These are phyloP conservation scores for Coprinopsis strossmayeri DNA, from an alignment of 768 basidiomycete genomes.

Conservation along the genomic window DNA sequence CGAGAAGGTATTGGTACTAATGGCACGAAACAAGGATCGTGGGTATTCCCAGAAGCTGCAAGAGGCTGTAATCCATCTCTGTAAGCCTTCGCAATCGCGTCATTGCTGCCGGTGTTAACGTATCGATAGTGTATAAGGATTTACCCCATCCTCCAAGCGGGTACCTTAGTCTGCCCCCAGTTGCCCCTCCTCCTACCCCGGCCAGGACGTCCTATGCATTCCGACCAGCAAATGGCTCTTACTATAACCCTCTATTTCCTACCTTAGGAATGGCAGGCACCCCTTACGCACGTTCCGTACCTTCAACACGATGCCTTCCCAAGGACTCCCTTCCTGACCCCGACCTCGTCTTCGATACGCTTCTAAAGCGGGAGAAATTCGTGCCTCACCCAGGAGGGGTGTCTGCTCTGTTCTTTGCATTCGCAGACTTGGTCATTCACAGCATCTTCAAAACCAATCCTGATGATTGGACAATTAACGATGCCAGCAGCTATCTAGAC, in stretches of 20 bases:
- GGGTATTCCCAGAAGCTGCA: conserved; percentile 35
- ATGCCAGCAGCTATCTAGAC: conserved; percentile 70
- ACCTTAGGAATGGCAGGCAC: conserved; percentile 52
- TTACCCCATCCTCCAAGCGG: conserved; percentile 67
- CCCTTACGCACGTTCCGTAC: conserved; percentile 65
- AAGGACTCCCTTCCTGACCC: conserved; percentile 53
- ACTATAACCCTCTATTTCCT: conserved; percentile 50
- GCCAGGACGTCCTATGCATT: conserved; percentile 38
- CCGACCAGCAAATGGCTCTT: conserved; percentile 54
- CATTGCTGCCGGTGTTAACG: too few relatives aligned
- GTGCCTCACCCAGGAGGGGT: conserved; percentile 60
- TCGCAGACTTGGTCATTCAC: conserved; percentile 74
- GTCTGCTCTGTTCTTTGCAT: conserved; percentile 70
- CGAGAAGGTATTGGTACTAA: conserved; percentile 52
- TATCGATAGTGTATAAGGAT: conserved; percentile 61
- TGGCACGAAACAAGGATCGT: conserved; percentile 42
- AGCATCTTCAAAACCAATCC: conserved; percentile 57
- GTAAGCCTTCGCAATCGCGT: conserved; percentile 35
- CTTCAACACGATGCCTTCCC: conserved; percentile 37
- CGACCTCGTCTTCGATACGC: conserved; percentile 62
- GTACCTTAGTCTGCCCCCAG: conserved; percentile 31
- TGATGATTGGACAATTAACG: conserved; percentile 47
- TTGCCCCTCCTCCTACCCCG: background rate
- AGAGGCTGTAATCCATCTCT: conserved; percentile 42
- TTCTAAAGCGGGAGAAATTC: conserved; percentile 48